Evolutionary conservation across 2,329 filamentous ascomycete genomes (phyloP).

Genomic region (Ophiostoma perfectum): DNA sequence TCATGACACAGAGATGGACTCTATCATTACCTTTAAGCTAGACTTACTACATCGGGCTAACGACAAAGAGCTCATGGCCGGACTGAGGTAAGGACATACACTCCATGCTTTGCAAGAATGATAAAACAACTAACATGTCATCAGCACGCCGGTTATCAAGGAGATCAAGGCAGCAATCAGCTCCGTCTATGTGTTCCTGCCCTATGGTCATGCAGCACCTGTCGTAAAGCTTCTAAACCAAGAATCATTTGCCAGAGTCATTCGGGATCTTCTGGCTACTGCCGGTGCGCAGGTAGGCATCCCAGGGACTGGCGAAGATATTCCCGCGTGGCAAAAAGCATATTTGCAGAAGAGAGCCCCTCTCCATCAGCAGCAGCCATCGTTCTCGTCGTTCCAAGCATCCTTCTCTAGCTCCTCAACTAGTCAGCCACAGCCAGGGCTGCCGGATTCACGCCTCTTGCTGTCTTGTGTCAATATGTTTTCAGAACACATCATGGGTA

Average conservation of each 20-base stretch:
- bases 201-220: slow-evolving; percentile 17
- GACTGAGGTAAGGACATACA: neutral
- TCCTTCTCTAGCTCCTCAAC: neutral
- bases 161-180: neutral
- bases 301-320: neutral
- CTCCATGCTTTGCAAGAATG: neutral
- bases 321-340: neutral
- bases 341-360: neutral
- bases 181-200: neutral
- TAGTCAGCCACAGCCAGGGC: neutral
- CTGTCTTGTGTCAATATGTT: slow-evolving; percentile 19
- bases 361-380: neutral
- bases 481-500: slow-evolving; percentile 19
- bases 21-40: neutral
- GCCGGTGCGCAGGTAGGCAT: neutral
- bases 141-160: neutral
- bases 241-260: slow-evolving; percentile 13
- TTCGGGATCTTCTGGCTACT: neutral
- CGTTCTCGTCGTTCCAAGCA: neutral
- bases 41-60: neutral
- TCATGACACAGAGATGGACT: neutral
- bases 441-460: neutral
- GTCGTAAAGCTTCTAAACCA: slow-evolving; percentile 18
- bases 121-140: neutral
- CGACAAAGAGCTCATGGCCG: neutral